A percentile compares a stretch with the other conserved stretches of the same genome.
Evolutionary conservation across 139 green algal species (phyloP).

Genomic region (Closterium sp.): DNA sequence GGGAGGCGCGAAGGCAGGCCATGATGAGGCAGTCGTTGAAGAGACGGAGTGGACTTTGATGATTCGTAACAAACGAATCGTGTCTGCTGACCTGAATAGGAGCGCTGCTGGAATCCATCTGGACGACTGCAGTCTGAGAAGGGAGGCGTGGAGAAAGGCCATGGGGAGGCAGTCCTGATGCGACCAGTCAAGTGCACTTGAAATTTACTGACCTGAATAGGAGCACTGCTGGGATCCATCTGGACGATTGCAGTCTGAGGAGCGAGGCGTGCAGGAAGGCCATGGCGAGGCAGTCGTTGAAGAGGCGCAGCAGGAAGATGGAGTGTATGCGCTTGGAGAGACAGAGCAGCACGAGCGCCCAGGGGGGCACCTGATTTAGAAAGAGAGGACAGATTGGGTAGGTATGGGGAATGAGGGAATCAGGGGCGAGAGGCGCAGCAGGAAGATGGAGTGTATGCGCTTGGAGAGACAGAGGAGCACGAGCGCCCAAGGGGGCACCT

Average conservation of each 20-base stretch:
- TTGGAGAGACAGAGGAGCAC: background rate
- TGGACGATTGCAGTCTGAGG: constrained; percentile 12
- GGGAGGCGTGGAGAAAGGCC: constrained; percentile 61
- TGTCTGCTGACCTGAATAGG: constrained; percentile 16
- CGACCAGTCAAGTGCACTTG: no score
- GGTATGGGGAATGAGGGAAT: no score
- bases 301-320: constrained; percentile 82
- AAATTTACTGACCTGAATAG: constrained; percentile 31
- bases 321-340: constrained; percentile 79
- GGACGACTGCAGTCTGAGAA: constrained; percentile 33
- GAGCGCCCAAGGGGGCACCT: background rate
- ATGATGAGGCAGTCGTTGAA: no score
- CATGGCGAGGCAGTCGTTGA: constrained; percentile 84
- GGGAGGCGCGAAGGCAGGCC: background rate
- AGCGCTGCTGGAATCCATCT: constrained; percentile 21
- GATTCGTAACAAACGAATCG: no score
- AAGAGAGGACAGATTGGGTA: no score
- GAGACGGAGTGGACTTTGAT: background rate
- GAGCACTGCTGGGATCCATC: constrained; percentile 22
- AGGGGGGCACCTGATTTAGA: constrained; percentile 64
- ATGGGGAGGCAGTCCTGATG: constrained; percentile 69
- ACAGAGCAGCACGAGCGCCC: constrained; percentile 68
- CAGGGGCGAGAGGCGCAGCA: no score
- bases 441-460: no score
- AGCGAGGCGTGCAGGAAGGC: constrained; percentile 62